Evolutionary conservation across 306 rosid genomes (phyloP), one percentile per base, ranked within the genome.

Genomic region (Styphnolobium japonicum): DNA sequence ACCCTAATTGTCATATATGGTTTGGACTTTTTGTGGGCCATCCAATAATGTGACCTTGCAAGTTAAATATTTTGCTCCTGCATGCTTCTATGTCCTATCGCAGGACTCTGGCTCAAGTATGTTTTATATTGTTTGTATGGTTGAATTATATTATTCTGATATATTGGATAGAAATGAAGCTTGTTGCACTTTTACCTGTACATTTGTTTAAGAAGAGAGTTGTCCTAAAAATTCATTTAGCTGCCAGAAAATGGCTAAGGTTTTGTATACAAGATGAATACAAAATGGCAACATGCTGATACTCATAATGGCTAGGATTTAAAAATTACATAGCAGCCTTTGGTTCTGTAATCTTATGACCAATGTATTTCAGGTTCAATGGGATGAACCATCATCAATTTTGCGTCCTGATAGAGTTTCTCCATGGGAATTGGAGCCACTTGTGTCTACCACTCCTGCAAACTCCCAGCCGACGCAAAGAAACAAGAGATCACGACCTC

Each of bases 351-450:
- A 39, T 78, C 62, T 33, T 25, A 31, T 14, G 52, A 48, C 19
- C 12, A 40, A 52, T 77, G 62, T 40, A 15, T 76, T 73, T 86
- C 88, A 94, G 98, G 97, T 94, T 72, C 98, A 94, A 88, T 94
- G 98, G 98, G 98, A 94, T 84, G 98, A 94, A 69, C 94, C 95
- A 5, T 94, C 98, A 43, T 87, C 95, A 5, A 94, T 91, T 78
- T 34, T 91, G 87, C 97, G 98, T 74, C 98, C 98, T 37, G 98
- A 94, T 69, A 88, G 87, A 86, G 98, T 94, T 76, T 94, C 98
- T 37, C 83, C 98, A 36, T 94, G 98, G 98, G 98, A 94, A 71
- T 82, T 94, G 89, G 98, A 94, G 88, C 97, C 98, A 49, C 95
- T 94, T 76, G 86, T 94, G 75, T 86, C 92, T 46, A 80, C 85